Conservation (phyloP, 2,329 filamentous ascomycete genomes). For the Pestalotiopsis sp. region DNA sequence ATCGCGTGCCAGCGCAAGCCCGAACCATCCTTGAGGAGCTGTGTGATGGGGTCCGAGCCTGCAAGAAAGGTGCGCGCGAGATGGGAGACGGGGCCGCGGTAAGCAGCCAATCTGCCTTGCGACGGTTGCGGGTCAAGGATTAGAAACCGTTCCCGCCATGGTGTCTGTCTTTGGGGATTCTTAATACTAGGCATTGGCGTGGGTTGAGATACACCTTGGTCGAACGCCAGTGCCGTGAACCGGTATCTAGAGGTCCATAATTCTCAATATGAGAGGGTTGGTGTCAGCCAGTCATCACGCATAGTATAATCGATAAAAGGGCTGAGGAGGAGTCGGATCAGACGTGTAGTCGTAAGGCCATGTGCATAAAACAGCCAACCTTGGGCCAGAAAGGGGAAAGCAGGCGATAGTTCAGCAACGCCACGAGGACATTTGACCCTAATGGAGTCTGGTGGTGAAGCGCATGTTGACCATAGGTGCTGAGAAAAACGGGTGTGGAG, state of each 20-base stretch:
- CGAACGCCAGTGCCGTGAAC: not conserved
- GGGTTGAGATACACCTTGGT: no score
- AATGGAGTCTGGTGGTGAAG: conserved; percentile 28
- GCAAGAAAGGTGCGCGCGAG: conserved; percentile 15
- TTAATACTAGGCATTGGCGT: no score
- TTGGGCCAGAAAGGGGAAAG: conserved; percentile 16
- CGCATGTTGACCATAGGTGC: conserved; percentile 18
- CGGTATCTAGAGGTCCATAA: not conserved
- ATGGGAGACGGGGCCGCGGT: conserved; percentile 2
- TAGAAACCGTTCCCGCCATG: conserved; percentile 4
- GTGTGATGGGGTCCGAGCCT: conserved; percentile 24
- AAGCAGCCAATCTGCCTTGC: conserved; percentile 20
- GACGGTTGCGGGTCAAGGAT: not conserved
- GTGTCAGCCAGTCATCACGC: not conserved
- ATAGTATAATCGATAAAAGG: not conserved
- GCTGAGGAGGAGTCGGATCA: not conserved
- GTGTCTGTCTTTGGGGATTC: not conserved
- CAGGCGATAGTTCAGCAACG: conserved; percentile 29
- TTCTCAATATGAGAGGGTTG: not conserved
- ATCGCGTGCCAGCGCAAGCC: conserved; percentile 31
- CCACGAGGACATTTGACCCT: conserved; percentile 29
- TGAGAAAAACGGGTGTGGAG: conserved; percentile 5
- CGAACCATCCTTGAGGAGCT: conserved; percentile 35
- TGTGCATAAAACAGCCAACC: conserved; percentile 4
- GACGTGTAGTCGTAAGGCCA: not conserved